Evolutionary conservation across 2,329 filamentous ascomycete genomes (phyloP), one percentile per base, ranked within the genome.

Genomic region (Cladosporium sp.): DNA sequence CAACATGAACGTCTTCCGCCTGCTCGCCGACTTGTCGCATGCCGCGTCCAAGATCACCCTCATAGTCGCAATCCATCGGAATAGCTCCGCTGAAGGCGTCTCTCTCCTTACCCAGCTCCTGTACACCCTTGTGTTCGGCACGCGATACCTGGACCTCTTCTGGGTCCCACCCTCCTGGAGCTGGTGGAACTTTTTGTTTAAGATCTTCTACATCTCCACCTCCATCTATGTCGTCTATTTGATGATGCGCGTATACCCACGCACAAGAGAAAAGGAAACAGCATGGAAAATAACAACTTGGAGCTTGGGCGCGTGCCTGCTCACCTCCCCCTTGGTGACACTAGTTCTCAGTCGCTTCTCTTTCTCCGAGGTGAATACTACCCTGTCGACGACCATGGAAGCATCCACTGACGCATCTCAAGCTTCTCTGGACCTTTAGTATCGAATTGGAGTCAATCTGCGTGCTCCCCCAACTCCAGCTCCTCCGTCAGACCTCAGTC

Each of bases 401-500:
- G n/a, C 11, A 38, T 11, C 9, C 8, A 38, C 28, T 45, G 40
- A 53, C 19, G 37, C 41, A 14, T 38, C 11, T 16, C 44, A 63
- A 95, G 87, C 80, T 86, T 66, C 77, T 89, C 57, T 95, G 89
- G 87, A 81, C 84, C 54, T 95, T 96, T 72, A 95, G 89, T 32
- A 84, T 93, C 61, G 86, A 95, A 60, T 85, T 97, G 64, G 92
- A 97, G 72, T 92, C 89, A 33, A 82, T 95, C 56, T 93, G 87
- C 69, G 83, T 96, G 33, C 83, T 97, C 16, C 92, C 92, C 0
- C 92, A 97, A 69, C 84, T 97, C 1, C 81, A 96, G 5, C 84
- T 96, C 41, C 82, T 97, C 11, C 87, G 92, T 55, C 90, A 96
- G 70, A 96, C 92, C n/a, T 90, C 85, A 22, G 89, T 96, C 0